Evolutionary conservation across 2,329 filamentous ascomycete species (phyloP), one percentile per base, ranked within the genome.

Genomic region (Fusarium sp.): DNA sequence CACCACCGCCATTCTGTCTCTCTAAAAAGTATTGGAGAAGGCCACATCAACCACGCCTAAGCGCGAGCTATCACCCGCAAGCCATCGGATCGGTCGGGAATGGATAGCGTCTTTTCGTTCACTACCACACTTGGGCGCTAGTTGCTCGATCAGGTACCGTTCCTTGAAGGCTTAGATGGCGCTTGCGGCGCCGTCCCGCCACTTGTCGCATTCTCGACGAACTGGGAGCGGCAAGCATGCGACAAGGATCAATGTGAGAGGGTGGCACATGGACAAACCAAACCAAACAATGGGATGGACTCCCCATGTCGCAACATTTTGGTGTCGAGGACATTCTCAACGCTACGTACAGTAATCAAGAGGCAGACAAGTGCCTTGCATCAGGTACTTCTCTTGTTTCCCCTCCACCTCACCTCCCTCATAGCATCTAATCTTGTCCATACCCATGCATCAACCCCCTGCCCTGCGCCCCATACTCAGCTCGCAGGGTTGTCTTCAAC

Each of bases 381-480:
- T 74, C 56, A 64, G 49, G 64, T 60, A 55, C 46, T 53, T 48
- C 57, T 73, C 55, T 61, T 56, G 53, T 42, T 54, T 33, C 32
- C 52, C 55, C 56, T 65, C 45, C 49, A 57, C 37, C 58, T 60
- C 40, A 57, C 50, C 58, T 60, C 40, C 44, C 40, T 60, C 60
- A 65, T 32, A 56, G 32, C 60, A 70, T 72, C 69, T 71, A 71
- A 71, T 63, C 61, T 62, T 64, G 54, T 62, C 53, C 53, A 40
- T 37, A 18, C 20, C 42, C 46, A 55, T 63, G 64, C 49, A 64
- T 50, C 65, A 66, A 60, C 40, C 48, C 53, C 52, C 35, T 73
- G 71, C 50, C 67, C 77, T 78, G 76, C 76, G 75, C 76, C 76
- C 75, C 77, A 71, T 70, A 72, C 73, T 78, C 77, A 78, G 77